These are phyloP conservation scores for Meyerozyma carpophila DNA, from an alignment of 1,139 yeast genomes.

Conservation along the genomic window DNA sequence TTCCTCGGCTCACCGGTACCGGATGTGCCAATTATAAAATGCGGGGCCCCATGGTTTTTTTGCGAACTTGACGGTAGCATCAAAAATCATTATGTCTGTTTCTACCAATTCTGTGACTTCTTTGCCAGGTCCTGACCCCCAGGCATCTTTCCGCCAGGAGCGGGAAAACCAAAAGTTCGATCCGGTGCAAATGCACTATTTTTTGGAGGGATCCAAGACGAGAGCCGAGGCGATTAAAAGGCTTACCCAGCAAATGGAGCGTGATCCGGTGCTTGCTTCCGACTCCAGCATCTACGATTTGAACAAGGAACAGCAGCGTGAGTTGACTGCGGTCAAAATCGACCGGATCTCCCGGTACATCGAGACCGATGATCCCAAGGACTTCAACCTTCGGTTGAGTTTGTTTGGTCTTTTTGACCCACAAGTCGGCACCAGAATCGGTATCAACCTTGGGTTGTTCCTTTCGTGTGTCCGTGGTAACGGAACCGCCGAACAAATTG, in stretches of 20 bases:
- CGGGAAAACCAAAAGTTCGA: slow-evolving; percentile 26
- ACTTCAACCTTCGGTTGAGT: slow-evolving; percentile 34
- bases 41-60: background rate
- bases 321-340: slow-evolving; percentile 30
- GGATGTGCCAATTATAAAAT: background rate
- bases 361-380: slow-evolving; percentile 32
- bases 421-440: slow-evolving; percentile 23
- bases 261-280: slow-evolving; percentile 37
- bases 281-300: slow-evolving; percentile 32
- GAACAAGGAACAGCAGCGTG: slow-evolving; percentile 32
- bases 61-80: background rate
- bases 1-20: background rate
- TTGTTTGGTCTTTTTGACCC: slow-evolving; percentile 25
- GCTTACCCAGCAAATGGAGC: slow-evolving; percentile 35
- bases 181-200: slow-evolving; percentile 32
- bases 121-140: slow-evolving; percentile 31
- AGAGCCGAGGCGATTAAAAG: slow-evolving; percentile 24
- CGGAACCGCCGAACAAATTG: slow-evolving; percentile 24
- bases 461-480: slow-evolving; percentile 26
- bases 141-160: slow-evolving; percentile 26
- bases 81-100: background rate
- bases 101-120: slow-evolving; percentile 4
- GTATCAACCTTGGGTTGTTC: slow-evolving; percentile 27
- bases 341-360: slow-evolving; percentile 33
- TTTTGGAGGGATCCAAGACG: slow-evolving; percentile 35